Evolutionary conservation across 2,329 filamentous ascomycete species (phyloP).

Genomic region (Colletotrichum sp.): DNA sequence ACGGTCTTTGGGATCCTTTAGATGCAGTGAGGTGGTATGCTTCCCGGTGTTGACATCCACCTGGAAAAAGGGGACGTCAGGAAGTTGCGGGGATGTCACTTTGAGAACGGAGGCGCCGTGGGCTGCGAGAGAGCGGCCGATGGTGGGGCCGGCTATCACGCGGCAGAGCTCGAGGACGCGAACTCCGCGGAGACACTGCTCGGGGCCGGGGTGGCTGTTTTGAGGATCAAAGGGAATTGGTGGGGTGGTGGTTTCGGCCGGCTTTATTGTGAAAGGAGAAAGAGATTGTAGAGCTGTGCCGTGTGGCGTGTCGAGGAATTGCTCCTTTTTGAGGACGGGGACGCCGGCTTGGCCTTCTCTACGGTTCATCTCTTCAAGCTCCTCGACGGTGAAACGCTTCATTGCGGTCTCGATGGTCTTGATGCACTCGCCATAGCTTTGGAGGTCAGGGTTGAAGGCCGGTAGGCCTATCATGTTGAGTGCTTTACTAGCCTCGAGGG

Average conservation of each 20-base stretch:
- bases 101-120: constrained; percentile 74
- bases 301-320: constrained; percentile 57
- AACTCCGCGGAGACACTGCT: constrained; percentile 56
- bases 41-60: constrained; percentile 70
- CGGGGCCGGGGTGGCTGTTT: constrained; percentile 19
- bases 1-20: constrained; percentile 54
- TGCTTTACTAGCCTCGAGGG: constrained; percentile 66
- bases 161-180: constrained; percentile 72
- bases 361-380: constrained; percentile 58
- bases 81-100: constrained; percentile 63
- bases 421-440: constrained; percentile 58
- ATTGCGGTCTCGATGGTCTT: constrained; percentile 59
- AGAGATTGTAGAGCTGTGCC: constrained; percentile 38
- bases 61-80: constrained; percentile 69
- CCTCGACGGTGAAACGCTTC: constrained; percentile 50
- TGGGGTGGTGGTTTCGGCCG: constrained; percentile 48
- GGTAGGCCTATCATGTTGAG: constrained; percentile 69
- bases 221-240: constrained; percentile 38
- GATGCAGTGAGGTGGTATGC: constrained; percentile 62
- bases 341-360: constrained; percentile 58
- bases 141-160: constrained; percentile 71
- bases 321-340: constrained; percentile 56
- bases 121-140: constrained; percentile 69
- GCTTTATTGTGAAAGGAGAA: constrained; percentile 45
- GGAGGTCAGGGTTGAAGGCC: constrained; percentile 61